Percentiles rank a stretch among this genome's conserved stretches.
These are phyloP conservation scores for Leucaena leucocephala DNA, from an alignment of 306 rosid genomes.

Conservation along the genomic window DNA sequence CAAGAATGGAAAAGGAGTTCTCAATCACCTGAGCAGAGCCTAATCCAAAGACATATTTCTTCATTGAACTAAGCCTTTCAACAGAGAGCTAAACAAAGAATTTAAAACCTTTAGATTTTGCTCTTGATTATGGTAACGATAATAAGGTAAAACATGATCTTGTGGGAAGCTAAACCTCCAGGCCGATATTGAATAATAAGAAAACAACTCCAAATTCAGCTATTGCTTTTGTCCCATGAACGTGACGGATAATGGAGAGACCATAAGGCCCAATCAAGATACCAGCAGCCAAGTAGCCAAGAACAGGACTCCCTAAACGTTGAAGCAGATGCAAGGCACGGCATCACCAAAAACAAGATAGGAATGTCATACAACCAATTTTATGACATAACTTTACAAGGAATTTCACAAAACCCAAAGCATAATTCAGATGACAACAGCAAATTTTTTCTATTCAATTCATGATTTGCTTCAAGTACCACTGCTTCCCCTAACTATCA, in stretches of 20 bases:
- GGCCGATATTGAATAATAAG: conserved; percentile 94
- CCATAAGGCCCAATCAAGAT: conserved; percentile 99
- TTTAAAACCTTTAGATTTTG: conserved; percentile 45
- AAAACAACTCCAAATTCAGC: conserved; percentile 99
- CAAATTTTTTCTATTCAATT: conserved; percentile 27
- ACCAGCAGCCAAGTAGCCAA: conserved; percentile 99
- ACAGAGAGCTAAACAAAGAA: conserved; percentile 79
- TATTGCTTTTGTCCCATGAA: conserved; percentile 96
- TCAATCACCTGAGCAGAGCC: conserved; percentile 95
- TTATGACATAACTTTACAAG: conserved; percentile 18
- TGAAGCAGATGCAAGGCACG: conserved; percentile 48
- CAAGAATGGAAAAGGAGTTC: conserved; percentile 32
- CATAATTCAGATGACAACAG: conserved; percentile 29
- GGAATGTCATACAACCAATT: conserved; percentile 24
- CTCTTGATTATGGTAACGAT: conserved; percentile 36
- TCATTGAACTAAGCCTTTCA: conserved; percentile 99
- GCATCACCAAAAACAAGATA: conserved; percentile 40
- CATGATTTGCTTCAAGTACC: conserved; percentile 20
- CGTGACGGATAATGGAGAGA: conserved; percentile 92
- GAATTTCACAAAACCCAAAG: conserved; percentile 9
- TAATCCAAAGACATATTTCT: conserved; percentile 98
- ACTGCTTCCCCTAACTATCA: conserved; percentile 20
- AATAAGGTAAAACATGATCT: conserved; percentile 39
- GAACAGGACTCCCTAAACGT: conserved; percentile 96
- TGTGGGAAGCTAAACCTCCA: conserved; percentile 70